Conservation (phyloP, 805 yeast genomes). For the Myxozyma nipponensis region DNA sequence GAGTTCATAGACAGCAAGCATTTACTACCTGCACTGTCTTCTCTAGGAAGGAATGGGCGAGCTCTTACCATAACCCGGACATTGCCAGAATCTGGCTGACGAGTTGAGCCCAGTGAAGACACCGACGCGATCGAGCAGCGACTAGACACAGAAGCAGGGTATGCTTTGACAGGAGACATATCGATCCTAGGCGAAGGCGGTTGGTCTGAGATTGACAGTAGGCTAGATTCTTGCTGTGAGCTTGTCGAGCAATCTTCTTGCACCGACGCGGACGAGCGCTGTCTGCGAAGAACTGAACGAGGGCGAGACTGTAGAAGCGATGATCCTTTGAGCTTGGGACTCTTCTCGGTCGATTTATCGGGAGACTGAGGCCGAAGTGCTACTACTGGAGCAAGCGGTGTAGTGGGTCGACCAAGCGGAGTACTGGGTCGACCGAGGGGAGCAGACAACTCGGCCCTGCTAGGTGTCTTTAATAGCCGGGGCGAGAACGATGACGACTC, state of each 20-base stretch:
- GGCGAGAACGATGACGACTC: no score
- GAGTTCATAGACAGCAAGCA: slow-evolving; percentile 21
- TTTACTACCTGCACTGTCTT: slow-evolving; percentile 9
- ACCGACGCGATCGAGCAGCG: slow-evolving; percentile 6
- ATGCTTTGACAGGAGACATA: slow-evolving; percentile 4
- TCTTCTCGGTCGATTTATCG: not conserved
- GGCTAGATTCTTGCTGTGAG: no score
- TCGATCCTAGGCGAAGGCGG: not conserved
- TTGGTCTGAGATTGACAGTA: no score
- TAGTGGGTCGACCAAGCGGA: not conserved
- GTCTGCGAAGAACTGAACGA: slow-evolving; percentile 23
- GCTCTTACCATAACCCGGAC: slow-evolving; percentile 28
- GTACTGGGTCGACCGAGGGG: no score
- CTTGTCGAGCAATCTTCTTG: not conserved
- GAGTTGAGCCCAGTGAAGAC: no score
- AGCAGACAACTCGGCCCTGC: no score
- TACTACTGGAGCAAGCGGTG: not conserved
- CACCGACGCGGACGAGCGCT: slow-evolving; percentile 2
- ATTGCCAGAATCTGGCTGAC: slow-evolving; percentile 17
- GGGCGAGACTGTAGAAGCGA: slow-evolving; percentile 20
- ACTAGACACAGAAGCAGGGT: slow-evolving; percentile 4
- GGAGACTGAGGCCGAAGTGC: not conserved
- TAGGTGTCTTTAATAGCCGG: no score
- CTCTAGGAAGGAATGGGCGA: slow-evolving; percentile 26
- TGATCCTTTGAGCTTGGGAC: not conserved